Evolutionary conservation across 352 stramenopile genomes (phyloP), one percentile per base, ranked within the genome.

Genomic region (Globisporangium paroecandrum): DNA sequence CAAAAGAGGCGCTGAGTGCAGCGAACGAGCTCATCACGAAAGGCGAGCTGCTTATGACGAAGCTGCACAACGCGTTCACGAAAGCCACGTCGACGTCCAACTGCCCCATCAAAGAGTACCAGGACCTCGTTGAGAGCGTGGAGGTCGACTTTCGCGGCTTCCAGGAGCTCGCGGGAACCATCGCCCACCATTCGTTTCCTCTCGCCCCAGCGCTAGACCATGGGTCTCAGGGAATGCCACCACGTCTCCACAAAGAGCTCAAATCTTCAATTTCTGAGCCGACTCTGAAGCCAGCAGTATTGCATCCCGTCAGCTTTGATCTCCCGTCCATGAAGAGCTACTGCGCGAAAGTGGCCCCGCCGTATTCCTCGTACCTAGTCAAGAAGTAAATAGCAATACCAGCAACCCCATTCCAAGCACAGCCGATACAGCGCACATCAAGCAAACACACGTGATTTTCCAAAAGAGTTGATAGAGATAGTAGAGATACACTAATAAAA

Each of bases 261-360:
- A 58, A 32, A n/a, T 22, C 15, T 24, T 36, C 53, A 58, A n/a
- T 7, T 24, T 36, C 15, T 9, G 25, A 58, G 25, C 8, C 54
- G 25, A 9, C 58, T 18, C 56, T 15, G 49, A 34, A 43, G 27
- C 34, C 61, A 34, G 53, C 12, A 59, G 56, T 46, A 20, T 43
- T 2, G 43, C 74, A 71, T 6, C 64, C 70, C 20, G 36, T 81
- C 27, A 65, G 55, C 29, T 75, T 77, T 51, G 81, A 91, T 54
- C 67, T 92, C 32, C 83, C 85, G 24, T 92, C 83, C 65, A 92
- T 92, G 85, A 73, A 89, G 67, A 76, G 64, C 6, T 92, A 91
- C 68, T 86, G 76, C 65, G 76, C 76, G 4, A 74, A 76, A 18
- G 82, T 88, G 20, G 82, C 85, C 15, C 82, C 81, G 3, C 82